phyloP scores from a whole-genome alignment of 2,329 filamentous ascomycete genomes.

The Dactylella cylindrospora region DNA sequence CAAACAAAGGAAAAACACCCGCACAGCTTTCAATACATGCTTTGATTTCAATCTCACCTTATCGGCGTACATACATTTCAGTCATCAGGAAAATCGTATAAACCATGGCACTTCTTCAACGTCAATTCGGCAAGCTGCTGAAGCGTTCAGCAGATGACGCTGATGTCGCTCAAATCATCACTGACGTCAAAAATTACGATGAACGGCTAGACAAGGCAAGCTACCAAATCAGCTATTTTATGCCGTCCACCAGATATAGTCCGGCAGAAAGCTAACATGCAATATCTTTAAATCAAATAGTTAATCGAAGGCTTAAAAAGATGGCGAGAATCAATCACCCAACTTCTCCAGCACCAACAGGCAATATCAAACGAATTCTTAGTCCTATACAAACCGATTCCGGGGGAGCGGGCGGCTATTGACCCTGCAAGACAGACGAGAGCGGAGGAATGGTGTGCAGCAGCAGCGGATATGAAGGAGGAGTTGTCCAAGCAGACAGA shows the following conservation, averaged over 20 bases:
- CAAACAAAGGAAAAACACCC: too few species aligned
- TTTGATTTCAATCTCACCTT: too few species aligned
- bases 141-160: constrained; percentile 41
- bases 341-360: constrained; percentile 39
- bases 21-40: too few species aligned
- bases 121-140: constrained; percentile 34
- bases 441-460: constrained; percentile 21
- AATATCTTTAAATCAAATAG: constrained; percentile 7
- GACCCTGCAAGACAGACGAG: constrained; percentile 22
- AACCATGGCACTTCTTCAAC: constrained; percentile 29
- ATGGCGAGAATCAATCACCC: constrained; percentile 25
- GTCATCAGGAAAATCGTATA: too few species aligned
- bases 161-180: constrained; percentile 33
- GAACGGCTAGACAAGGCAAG: constrained; percentile 31
- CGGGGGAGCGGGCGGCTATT: constrained; percentile 18
- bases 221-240: background rate
- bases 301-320: constrained; percentile 26
- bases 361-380: constrained; percentile 20
- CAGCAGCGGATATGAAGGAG: constrained; percentile 28
- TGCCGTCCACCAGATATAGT: too few species aligned
- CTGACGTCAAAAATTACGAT: constrained; percentile 42
- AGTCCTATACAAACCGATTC: constrained; percentile 22
- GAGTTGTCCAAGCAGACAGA: constrained; percentile 10
- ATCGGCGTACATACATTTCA: too few species aligned
- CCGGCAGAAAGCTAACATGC: too few species aligned